Base-by-base conservation (phyloP, 768 basidiomycete genomes). In the Boletus subcaerulescens region DNA sequence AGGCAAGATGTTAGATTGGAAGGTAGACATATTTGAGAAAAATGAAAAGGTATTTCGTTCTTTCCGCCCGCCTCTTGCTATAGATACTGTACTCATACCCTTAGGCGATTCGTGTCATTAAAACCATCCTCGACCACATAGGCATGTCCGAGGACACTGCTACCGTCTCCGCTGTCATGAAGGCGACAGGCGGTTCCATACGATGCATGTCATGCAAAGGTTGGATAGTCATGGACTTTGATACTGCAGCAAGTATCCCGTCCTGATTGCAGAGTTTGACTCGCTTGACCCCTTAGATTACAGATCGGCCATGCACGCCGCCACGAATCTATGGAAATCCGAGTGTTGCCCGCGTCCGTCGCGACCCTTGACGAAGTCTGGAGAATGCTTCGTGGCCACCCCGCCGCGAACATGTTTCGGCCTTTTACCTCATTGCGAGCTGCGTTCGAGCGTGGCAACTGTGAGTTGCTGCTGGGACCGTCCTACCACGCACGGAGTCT, bases 241-340 rank as follows among this genome's bases (percentile, higher is more conserved):
- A 69, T 6, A 75, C 64, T 47, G 69, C 86, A 32, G 86, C 84
- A 60, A 50, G 80, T 59, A 9, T 20, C 3, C 22, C 18, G 20
- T 24, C 13, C 17, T 18, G 22, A 14, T 22, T 20, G 14, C n/a
- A n/a, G 11, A 4, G 20, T 33, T 5, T 35, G 17, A 1, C 15
- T 13, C 2, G 20, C 18, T 11, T 53, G 48, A 63, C 33, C 4
- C 12, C 44, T 14, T 4, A 8, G 4, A 26, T 43, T n/a, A n/a
- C 62, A 88, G 86, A 69, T 79, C 33, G 81, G 81, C 0, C 87
- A 89, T 64, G 78, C 77, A 40, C 82, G 84, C 56, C 78, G 87
- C n/a, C 87, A 89, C 58, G 76, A 81, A 0, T 61, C 69, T 9
- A 82, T 81, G 77, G 44, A 73, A 18, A 60, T 87, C 46, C 60